Conservation (phyloP, 805 yeast genomes). For the Saccharomycopsis selenospora region DNA sequence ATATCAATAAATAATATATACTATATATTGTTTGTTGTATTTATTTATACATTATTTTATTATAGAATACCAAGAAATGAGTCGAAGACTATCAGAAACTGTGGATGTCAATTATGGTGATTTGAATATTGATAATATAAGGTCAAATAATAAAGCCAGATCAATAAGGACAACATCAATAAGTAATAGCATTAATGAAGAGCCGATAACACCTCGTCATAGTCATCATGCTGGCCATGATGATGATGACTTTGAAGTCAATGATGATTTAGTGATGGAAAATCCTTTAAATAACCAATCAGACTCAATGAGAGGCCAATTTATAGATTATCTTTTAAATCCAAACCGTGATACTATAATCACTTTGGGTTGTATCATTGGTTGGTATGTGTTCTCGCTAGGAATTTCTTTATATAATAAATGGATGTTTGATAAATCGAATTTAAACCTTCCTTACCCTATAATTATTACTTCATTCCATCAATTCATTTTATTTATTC, state of each 20-base stretch:
- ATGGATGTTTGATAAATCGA: constrained; percentile 87
- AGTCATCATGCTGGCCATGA: constrained; percentile 1
- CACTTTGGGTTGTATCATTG: constrained; percentile 26
- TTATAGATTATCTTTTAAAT: constrained; percentile 8
- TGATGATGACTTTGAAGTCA: constrained; percentile 5
- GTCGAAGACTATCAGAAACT: constrained; percentile 16
- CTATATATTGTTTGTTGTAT: no score
- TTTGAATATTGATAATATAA: background rate
- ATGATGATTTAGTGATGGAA: constrained; percentile 4
- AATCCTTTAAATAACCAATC: background rate
- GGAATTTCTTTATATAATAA: constrained; percentile 78
- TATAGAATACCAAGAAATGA: no score
- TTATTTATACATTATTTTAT: no score
- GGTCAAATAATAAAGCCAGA: background rate
- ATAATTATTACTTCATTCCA: constrained; percentile 78
- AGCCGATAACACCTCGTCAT: constrained; percentile 2
- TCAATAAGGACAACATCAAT: constrained; percentile 3
- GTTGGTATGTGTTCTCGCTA: constrained; percentile 69
- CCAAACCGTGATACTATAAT: constrained; percentile 11
- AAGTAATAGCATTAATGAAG: background rate
- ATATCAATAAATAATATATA: no score
- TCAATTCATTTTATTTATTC: constrained; percentile 57
- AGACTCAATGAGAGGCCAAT: background rate
- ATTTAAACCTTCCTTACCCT: constrained; percentile 76
- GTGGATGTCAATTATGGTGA: constrained; percentile 19